Evolutionary conservation across 768 basidiomycete genomes (phyloP).

Genomic region (Suillus sp.): DNA sequence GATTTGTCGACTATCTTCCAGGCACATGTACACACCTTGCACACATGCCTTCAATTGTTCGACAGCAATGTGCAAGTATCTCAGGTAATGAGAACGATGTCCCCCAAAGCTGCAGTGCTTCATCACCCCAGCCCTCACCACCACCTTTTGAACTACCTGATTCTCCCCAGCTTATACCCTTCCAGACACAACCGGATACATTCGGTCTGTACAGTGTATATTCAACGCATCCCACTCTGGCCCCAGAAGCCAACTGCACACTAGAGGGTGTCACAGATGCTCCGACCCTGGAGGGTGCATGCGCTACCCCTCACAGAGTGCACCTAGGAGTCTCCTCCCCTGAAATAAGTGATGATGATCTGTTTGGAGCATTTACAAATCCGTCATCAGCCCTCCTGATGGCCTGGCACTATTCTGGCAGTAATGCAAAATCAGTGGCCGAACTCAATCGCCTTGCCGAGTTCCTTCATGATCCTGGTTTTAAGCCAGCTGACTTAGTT

Average conservation of each 20-base stretch:
- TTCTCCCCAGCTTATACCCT: constrained; percentile 3
- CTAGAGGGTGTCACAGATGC: constrained; percentile 11
- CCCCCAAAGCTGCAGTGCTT: background rate
- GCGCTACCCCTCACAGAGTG: background rate
- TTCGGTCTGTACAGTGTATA: constrained; percentile 11
- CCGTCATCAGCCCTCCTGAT: constrained; percentile 30
- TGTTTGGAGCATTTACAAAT: constrained; percentile 24
- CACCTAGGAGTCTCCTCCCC: background rate
- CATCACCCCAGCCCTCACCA: background rate
- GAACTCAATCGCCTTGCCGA: constrained; percentile 31
- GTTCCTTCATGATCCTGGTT: constrained; percentile 26
- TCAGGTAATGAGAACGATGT: background rate
- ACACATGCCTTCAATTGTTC: constrained; percentile 8
- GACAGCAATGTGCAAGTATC: background rate
- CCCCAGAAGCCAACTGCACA: background rate
- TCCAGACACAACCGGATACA: constrained; percentile 1
- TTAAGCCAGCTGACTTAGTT: constrained; percentile 23
- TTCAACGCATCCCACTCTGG: background rate
- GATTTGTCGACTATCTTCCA: constrained; percentile 6
- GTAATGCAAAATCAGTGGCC: constrained; percentile 25
- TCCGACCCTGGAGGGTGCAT: background rate
- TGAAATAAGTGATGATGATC: constrained; percentile 2
- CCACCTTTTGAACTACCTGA: background rate
- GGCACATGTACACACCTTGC: background rate
- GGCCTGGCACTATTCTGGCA: constrained; percentile 35